Percentiles rank a stretch among this genome's conserved stretches.
These are phyloP conservation scores for Cyclostephanos tholiformis DNA, from an alignment of 108 stramenopile genomes.

Conservation along the genomic window DNA sequence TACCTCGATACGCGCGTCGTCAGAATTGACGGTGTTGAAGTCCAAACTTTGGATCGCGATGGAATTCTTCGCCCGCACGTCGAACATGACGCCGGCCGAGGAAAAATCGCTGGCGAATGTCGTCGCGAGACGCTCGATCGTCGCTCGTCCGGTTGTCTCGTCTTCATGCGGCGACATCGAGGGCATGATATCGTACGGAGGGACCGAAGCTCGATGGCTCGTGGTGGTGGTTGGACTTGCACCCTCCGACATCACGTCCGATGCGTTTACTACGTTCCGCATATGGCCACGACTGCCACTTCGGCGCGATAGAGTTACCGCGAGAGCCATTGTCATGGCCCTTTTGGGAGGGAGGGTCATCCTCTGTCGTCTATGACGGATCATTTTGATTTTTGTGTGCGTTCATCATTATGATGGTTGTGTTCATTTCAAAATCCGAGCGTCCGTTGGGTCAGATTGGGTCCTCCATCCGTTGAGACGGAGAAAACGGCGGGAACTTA, in stretches of 20 bases:
- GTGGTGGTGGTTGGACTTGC: background rate
- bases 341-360: background rate
- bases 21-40: background rate
- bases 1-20: slow-evolving; percentile 15
- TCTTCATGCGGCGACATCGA: no score
- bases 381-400: background rate
- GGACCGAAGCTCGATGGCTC: background rate
- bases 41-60: background rate
- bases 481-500: no score
- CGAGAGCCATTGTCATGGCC: slow-evolving; percentile 7
- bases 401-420: no score
- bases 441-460: no score
- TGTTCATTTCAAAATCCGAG: no score
- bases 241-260: background rate
- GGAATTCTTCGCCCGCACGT: slow-evolving; percentile 10
- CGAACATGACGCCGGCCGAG: slow-evolving; percentile 13
- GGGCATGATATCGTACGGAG: no score
- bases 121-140: background rate
- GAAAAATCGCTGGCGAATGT: slow-evolving; percentile 2
- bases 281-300: background rate
- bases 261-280: background rate
- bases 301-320: background rate
- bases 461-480: no score
- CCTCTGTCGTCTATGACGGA: background rate
- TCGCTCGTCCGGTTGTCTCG: no score